Base-by-base conservation (phyloP, 2,329 filamentous ascomycete species). In the Chalara sp. region DNA sequence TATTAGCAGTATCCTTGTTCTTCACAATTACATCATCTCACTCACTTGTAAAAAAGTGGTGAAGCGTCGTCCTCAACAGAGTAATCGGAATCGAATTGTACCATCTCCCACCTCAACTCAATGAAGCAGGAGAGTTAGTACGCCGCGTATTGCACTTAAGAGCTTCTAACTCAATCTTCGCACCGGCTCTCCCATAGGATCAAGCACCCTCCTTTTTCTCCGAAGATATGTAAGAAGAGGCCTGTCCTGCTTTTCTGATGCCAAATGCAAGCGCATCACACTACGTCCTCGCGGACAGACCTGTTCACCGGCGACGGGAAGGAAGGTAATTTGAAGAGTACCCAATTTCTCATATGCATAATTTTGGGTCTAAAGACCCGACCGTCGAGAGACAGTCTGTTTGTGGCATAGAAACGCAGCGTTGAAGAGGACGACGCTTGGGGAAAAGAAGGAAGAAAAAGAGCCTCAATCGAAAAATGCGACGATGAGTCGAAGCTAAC, bases 61-160 rank as follows among this genome's bases (percentile, higher is more conserved):
- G 64, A 63, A 65, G 61, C 61, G 58, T 55, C 63, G 59, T 63
- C 63, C 63, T 59, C 60, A 60, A 59, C 63, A 67, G 63, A 67
- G 61, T 67, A 65, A 67, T 67, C 65, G 63, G 65, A 67, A 67
- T 67, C 64, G 65, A 67, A 67, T 67, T 66, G 64, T 66, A 65
- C 62, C 46, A 47, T 56, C 55, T 54, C 49, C 44, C 32, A 51
- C 50, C 30, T 50, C 56, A 61, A 56, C 48, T 48, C 57, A 55
- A 55, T 56, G 53, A 57, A 46, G 10, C 44, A 52, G 44, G 48
- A 57, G 49, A 61, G 53, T 63, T 21, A 72, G 76, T 76, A 91
- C 82, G 88, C 88, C 80, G 87, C 87, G 86, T 89, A 93, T 93
- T 89, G 89, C 86, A 92, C 89, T 93, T 78, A 89, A 90, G 87